Evolutionary conservation across 1,284 basidiomycete species (phyloP).

Genomic region (Golubevia sp.): DNA sequence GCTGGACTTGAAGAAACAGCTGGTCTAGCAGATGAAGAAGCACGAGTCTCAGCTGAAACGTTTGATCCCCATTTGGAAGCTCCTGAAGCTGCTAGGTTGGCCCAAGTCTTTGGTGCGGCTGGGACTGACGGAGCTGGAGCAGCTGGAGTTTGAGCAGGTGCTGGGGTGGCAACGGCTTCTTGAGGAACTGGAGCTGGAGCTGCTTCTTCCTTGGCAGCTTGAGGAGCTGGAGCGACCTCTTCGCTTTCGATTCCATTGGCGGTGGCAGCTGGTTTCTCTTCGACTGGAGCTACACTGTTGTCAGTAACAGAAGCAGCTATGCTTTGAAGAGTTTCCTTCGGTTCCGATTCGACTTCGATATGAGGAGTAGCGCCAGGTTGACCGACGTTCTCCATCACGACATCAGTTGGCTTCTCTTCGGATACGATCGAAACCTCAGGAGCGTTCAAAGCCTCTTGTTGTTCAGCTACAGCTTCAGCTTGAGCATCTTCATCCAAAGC

Average conservation of each 20-base stretch:
- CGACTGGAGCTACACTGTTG: no score
- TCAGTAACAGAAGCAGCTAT: no score
- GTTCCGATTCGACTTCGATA: no score
- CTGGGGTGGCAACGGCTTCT: constrained; percentile 11
- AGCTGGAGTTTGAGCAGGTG: constrained; percentile 45
- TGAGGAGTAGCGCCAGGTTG: no score
- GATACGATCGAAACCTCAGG: no score
- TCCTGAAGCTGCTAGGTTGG: constrained; percentile 52
- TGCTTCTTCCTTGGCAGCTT: background rate
- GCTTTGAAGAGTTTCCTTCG: no score
- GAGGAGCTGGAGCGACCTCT: background rate
- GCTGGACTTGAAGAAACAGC: constrained; percentile 64
- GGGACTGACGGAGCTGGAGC: constrained; percentile 21
- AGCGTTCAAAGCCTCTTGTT: no score
- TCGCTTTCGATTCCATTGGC: background rate
- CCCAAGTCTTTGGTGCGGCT: constrained; percentile 58
- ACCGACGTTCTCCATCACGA: no score
- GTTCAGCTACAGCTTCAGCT: no score
- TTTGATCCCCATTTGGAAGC: constrained; percentile 50
- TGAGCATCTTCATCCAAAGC: no score
- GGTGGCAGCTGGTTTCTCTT: no score
- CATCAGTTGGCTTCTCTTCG: no score
- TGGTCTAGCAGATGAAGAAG: constrained; percentile 12
- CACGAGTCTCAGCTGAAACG: constrained; percentile 37
- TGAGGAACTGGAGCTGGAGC: background rate